Conservation (phyloP, 257 asterid genomes). For the Scutellaria barbata region DNA sequence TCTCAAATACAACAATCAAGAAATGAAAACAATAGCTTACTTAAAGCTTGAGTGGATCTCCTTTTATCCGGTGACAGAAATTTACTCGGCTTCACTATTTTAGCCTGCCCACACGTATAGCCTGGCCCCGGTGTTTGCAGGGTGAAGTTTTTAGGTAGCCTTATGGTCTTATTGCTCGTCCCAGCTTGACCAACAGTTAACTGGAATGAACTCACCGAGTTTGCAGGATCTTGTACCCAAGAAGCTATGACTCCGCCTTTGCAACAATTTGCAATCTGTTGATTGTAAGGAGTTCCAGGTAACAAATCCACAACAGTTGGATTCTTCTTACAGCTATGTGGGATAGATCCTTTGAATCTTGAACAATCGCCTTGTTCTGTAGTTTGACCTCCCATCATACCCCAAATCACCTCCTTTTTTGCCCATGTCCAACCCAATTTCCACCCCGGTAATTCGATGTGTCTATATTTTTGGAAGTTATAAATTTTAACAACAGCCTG, state of each 20-base stretch:
- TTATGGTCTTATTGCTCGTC: constrained; percentile 50
- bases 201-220: constrained; percentile 50
- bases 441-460: constrained; percentile 60
- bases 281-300: constrained; percentile 57
- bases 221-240: constrained; percentile 53
- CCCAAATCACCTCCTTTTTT: constrained; percentile 58
- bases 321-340: constrained; percentile 56
- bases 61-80: constrained; percentile 48
- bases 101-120: constrained; percentile 62
- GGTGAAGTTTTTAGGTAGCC: constrained; percentile 57
- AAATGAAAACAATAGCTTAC: constrained; percentile 40
- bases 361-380: constrained; percentile 71
- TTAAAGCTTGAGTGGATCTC: constrained; percentile 60
- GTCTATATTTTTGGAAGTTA: constrained; percentile 59
- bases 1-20: not conserved
- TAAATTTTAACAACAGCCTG: constrained; percentile 55
- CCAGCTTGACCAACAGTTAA: constrained; percentile 57
- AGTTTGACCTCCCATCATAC: constrained; percentile 52
- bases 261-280: constrained; percentile 62
- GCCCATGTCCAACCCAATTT: constrained; percentile 65
- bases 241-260: constrained; percentile 60
- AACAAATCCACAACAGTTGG: constrained; percentile 56
- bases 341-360: constrained; percentile 46
- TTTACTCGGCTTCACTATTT: constrained; percentile 42
- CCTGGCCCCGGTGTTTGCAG: constrained; percentile 55